Base-by-base conservation (phyloP, 352 stramenopile genomes). In the Pythium monospermum region DNA sequence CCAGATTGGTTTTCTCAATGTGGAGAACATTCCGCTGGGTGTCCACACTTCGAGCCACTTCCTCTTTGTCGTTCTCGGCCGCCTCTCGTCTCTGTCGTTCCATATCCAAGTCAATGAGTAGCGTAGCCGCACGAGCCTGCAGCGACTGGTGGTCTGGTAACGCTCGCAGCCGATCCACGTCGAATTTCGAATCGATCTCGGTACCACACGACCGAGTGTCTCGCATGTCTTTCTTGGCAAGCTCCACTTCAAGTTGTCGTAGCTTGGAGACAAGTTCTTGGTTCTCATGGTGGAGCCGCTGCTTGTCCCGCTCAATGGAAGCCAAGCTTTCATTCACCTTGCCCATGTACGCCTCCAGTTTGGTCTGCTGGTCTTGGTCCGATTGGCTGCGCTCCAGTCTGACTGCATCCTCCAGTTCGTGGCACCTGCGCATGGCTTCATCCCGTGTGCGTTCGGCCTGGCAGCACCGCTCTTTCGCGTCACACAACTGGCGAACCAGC, bases 401-500 rank as follows among this genome's bases (percentile, higher is more conserved):
- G 8, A 52, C 2, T 18, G 37, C n/a, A 3, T 27, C 37, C 7
- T 53, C 30, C 7, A 60, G 44, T 12, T 41, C 23, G 2, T 23
- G 18, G 12, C 28, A 16, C 18, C 13, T 61, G 51, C 27, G 64
- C 22, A 37, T 56, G 39, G 32, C 50, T 22, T 44, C 23, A 12
- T 35, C 23, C 44, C 32, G 35, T 23, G 36, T 8, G 22, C n/a
- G 19, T 15, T 49, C 49, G 0, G 42, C 23, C 27, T 49, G 8
- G 5, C 57, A 62, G 25, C 47, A 68, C 36, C 67, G 66, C 21
- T 70, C 60, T 36, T 73, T 76, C 1, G 71, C 62, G 6, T 54
- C 53, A 19, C 60, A 72, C 3, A 85, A 46, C 30, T 73, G 71
- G 22, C 74, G 69, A 35, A 81, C 41, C 10, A 85, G 62, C 4